Evolutionary conservation across 768 basidiomycete genomes (phyloP), one percentile per base, ranked within the genome.

Genomic region (Myochromella boudieri): DNA sequence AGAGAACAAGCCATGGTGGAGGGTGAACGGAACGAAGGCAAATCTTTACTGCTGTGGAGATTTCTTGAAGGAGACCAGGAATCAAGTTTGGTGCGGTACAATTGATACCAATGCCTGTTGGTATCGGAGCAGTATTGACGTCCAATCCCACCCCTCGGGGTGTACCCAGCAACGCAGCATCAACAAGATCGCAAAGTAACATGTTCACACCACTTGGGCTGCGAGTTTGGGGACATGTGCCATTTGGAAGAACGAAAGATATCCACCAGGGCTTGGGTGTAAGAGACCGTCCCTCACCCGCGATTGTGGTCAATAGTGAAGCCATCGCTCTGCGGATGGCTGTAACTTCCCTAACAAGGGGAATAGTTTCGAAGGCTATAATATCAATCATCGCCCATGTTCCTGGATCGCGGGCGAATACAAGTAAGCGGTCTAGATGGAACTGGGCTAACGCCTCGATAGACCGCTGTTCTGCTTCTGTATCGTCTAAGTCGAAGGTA

Each of bases 311-410:
- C 33, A 42, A 55, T 10, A 87, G 65, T 4, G 41, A 37, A 1
- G 55, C 58, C 55, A 93, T 75, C 2, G 87, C 87, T 9, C 64
- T 65, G 39, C 86, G 69, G 51, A 91, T 82, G 11, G 85, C 86
- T 17, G 60, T 61, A 3, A 86, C 71, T 61, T 92, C 91, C 27
- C 81, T 67, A 6, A 74, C 58, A 3, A 90, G 68, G 0, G 90
- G 87, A 3, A 91, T 67, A 0, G 88, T 91, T 70, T 92, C 91
- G 60, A 92, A 91, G 9, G 84, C 85, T 39, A 91, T 53, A 49
- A 71, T 76, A 45, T 86, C 82, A 43, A 91, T 65, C 9, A 59
- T 58, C 28, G 60, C 52, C 87, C 87, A 91, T 1, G 68, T 62
- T 22, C 69, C 65, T 4, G 57, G 45, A 47, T 85, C 71, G 6